phyloP scores from a whole-genome alignment of 192 early-diverging fungal genomes.

The Umbelopsis sp. region DNA sequence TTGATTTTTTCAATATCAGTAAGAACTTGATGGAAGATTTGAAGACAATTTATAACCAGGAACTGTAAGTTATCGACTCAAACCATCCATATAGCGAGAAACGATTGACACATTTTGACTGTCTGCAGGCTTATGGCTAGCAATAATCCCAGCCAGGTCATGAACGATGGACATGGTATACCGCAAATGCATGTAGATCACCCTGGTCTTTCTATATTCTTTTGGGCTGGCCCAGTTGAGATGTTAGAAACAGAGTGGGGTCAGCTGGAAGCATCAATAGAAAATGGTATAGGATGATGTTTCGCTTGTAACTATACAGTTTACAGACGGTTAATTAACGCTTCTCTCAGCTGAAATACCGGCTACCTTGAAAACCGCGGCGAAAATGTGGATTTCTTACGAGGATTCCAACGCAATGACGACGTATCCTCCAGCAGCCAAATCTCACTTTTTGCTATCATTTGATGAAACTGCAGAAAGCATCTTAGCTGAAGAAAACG shows the following conservation, averaged over 20 bases:
- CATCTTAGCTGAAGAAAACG: conserved; percentile 20
- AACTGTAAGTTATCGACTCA: conserved; percentile 27
- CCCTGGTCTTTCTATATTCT: conserved; percentile 35
- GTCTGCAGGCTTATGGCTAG: conserved; percentile 19
- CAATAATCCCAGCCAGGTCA: conserved; percentile 19
- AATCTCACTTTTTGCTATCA: conserved; percentile 24
- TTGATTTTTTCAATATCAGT: conserved; percentile 30
- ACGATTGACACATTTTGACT: not conserved
- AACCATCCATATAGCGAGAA: not conserved
- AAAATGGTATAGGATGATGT: conserved; percentile 16
- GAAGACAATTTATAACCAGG: conserved; percentile 24
- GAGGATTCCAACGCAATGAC: conserved; percentile 23
- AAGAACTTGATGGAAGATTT: conserved; percentile 30
- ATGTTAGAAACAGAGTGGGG: conserved; percentile 24
- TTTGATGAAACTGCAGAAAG: conserved; percentile 36
- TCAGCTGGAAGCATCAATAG: not conserved
- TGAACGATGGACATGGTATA: conserved; percentile 38
- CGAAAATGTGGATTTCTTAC: conserved; percentile 27
- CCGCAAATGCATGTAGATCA: conserved; percentile 32
- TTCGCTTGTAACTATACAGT: not conserved
- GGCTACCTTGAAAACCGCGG: not conserved
- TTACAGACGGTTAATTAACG: not conserved
- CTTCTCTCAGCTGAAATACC: not conserved
- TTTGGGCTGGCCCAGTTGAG: conserved; percentile 28
- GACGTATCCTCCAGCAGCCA: conserved; percentile 22